Percentiles rank a stretch among this genome's conserved stretches.
phyloP scores from a whole-genome alignment of 805 yeast species.

The Teunomyces tritomae region DNA sequence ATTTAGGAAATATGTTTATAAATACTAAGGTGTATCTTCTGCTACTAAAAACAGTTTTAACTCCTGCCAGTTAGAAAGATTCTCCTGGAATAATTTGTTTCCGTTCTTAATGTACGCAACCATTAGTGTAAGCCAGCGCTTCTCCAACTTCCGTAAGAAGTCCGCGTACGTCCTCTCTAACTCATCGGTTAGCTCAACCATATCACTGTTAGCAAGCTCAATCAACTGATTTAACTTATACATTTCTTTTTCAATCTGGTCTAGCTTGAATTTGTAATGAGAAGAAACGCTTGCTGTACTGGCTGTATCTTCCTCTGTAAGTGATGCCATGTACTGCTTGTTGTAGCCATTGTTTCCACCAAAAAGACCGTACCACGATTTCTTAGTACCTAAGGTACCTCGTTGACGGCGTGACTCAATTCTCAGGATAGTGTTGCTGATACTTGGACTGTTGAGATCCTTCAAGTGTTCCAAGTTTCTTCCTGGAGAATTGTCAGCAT shows the following conservation, averaged over 20 bases:
- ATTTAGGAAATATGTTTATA: slow-evolving; percentile 6
- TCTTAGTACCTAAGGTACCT: slow-evolving; percentile 18
- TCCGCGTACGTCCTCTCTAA: slow-evolving; percentile 41
- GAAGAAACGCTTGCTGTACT: neutral
- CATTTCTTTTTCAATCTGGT: slow-evolving; percentile 40
- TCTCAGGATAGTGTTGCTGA: slow-evolving; percentile 32
- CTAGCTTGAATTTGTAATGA: slow-evolving; percentile 28
- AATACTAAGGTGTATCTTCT: neutral
- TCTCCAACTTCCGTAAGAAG: slow-evolving; percentile 38
- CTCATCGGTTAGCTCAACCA: slow-evolving; percentile 41
- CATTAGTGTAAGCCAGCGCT: slow-evolving; percentile 38
- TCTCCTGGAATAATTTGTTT: slow-evolving; percentile 29
- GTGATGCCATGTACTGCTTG: slow-evolving; percentile 9
- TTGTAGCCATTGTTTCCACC: slow-evolving; percentile 39
- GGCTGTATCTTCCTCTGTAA: slow-evolving; percentile 12
- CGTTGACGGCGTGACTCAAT: slow-evolving; percentile 25
- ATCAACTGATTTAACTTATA: slow-evolving; percentile 48
- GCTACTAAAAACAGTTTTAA: slow-evolving; percentile 19
- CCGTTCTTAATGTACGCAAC: slow-evolving; percentile 35
- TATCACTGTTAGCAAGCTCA: slow-evolving; percentile 41
- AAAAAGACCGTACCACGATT: slow-evolving; percentile 44
- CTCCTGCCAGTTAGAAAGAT: slow-evolving; percentile 33
- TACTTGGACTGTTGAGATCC: slow-evolving; percentile 39
- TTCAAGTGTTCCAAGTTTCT: slow-evolving; percentile 23
- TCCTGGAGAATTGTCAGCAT: neutral